A percentile compares a stretch with the other conserved stretches of the same genome.
Conservation (phyloP, 345 rosid species). For the Aethionema arabicum region DNA sequence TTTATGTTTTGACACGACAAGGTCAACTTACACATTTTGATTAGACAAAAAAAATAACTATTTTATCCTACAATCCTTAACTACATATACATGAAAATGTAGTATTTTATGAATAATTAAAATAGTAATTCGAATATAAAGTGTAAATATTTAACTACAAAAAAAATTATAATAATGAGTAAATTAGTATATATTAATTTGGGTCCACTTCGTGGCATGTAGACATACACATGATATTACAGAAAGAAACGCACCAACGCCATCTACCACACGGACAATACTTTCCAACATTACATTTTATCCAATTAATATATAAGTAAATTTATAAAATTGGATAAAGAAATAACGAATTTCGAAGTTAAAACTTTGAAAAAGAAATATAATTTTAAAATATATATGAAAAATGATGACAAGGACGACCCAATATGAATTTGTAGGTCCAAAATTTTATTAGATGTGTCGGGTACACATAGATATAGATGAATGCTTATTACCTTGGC, state of each 20-base stretch:
- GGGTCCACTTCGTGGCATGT: conserved; percentile 36
- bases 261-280: conserved; percentile 30
- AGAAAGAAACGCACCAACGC: conserved; percentile 34
- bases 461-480: conserved; percentile 35
- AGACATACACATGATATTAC: conserved; percentile 27
- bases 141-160: conserved; percentile 1
- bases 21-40: conserved; percentile 32
- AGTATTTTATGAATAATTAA: background rate
- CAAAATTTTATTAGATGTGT: conserved; percentile 36
- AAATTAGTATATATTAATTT: background rate
- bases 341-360: conserved; percentile 8
- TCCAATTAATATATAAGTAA: background rate
- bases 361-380: conserved; percentile 13
- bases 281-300: conserved; percentile 21
- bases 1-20: conserved; percentile 29
- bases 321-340: background rate
- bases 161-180: too few relatives aligned
- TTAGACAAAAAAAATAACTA: conserved; percentile 19
- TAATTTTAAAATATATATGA: too few relatives aligned
- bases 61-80: background rate
- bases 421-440: conserved; percentile 37
- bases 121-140: conserved; percentile 20
- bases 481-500: conserved; percentile 32
- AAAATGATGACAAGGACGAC: conserved; percentile 39
- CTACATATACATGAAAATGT: background rate